Evolutionary conservation across 129 eudicot species (phyloP).

Genomic region (Mikania micrantha): DNA sequence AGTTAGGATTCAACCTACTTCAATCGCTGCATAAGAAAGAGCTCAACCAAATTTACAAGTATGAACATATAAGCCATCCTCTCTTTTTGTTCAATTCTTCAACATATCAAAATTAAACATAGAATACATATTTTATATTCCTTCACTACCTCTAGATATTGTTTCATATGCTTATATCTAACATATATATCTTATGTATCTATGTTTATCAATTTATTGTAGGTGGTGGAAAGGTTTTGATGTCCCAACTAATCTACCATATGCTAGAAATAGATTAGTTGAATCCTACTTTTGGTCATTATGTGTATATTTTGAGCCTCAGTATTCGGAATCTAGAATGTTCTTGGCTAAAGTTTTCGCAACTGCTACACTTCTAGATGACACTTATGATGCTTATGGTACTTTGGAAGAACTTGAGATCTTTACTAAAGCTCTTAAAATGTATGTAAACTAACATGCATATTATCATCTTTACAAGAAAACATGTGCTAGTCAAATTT

Average conservation of each 20-base stretch:
- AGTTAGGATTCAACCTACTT: constrained; percentile 1
- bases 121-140: too few relatives aligned
- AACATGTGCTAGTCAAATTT: too few relatives aligned
- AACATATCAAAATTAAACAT: too few relatives aligned
- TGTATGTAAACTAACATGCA: background rate
- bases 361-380: background rate
- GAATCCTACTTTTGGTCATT: constrained; percentile 1
- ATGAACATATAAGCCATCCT: background rate
- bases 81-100: too few relatives aligned
- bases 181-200: background rate
- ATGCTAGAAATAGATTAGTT: background rate
- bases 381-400: background rate
- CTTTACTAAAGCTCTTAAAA: background rate
- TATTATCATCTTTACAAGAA: too few relatives aligned
- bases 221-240: background rate
- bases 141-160: too few relatives aligned
- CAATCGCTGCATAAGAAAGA: background rate
- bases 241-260: background rate
- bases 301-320: background rate
- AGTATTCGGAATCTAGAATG: background rate
- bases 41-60: constrained; percentile 13
- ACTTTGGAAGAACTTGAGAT: background rate
- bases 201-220: background rate
- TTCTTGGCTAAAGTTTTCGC: background rate
- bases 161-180: too few relatives aligned